phyloP scores from a whole-genome alignment of 768 basidiomycete species.

The Phylloporus arenicola region DNA sequence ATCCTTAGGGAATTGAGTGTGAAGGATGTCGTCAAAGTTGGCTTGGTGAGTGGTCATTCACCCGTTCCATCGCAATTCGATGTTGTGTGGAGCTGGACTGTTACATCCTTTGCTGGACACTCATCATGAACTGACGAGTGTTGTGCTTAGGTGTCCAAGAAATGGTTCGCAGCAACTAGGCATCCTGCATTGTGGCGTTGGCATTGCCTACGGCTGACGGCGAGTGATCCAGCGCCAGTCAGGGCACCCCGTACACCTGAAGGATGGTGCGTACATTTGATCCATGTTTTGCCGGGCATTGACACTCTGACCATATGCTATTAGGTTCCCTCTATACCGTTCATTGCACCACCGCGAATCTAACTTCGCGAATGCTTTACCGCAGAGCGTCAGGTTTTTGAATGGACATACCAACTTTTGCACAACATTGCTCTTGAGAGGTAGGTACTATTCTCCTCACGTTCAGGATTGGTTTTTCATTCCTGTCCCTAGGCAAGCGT shows the following conservation, averaged over 20 bases:
- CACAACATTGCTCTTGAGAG: constrained; percentile 69
- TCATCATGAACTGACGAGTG: background rate
- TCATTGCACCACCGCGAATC: constrained; percentile 80
- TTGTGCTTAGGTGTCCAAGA: constrained; percentile 36
- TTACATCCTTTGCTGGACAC: background rate
- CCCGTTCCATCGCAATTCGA: background rate
- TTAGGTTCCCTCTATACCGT: constrained; percentile 66
- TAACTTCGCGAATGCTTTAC: constrained; percentile 71
- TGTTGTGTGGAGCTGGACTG: background rate
- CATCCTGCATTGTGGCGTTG: constrained; percentile 73
- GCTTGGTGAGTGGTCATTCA: constrained; percentile 24
- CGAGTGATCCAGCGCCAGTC: constrained; percentile 63
- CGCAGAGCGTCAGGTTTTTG: constrained; percentile 74
- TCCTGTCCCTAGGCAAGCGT: constrained; percentile 48
- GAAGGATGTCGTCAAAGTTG: constrained; percentile 52
- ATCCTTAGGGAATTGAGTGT: constrained; percentile 58
- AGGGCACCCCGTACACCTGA: constrained; percentile 57
- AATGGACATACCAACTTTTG: constrained; percentile 85
- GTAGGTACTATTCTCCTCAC: constrained; percentile 18
- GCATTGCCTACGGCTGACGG: constrained; percentile 69
- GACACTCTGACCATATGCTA: background rate
- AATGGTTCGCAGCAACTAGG: constrained; percentile 37
- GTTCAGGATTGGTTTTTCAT: background rate
- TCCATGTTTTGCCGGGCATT: background rate
- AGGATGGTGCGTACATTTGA: constrained; percentile 55